phyloP scores from a whole-genome alignment of 495 filamentous ascomycete species.

The Astrocystis sublimbata region DNA sequence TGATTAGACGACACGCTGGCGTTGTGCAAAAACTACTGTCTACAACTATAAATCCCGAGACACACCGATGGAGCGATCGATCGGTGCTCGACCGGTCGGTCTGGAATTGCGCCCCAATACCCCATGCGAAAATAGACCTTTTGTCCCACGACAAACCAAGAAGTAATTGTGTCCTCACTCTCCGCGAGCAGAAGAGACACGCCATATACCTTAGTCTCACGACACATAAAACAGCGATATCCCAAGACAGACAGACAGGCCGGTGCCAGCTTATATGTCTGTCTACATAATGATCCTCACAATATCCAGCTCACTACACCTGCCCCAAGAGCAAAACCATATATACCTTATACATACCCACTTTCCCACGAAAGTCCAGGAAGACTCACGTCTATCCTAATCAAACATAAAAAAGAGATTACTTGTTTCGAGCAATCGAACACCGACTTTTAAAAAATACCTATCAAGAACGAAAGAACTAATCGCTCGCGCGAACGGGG shows the following conservation, averaged over 20 bases:
- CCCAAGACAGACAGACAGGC: background rate
- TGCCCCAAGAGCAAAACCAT: too few species aligned
- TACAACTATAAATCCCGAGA: slow-evolving; percentile 2
- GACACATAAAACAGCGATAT: slow-evolving; percentile 9
- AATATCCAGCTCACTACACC: background rate
- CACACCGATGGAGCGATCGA: too few species aligned
- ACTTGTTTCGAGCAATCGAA: slow-evolving; percentile 18
- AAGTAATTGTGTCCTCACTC: slow-evolving; percentile 5
- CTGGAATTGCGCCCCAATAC: background rate
- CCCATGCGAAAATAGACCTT: slow-evolving; percentile 11
- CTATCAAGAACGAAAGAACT: too few species aligned
- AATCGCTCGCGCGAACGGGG: slow-evolving; percentile 21
- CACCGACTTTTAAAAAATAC: background rate
- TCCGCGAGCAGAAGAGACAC: slow-evolving; percentile 2
- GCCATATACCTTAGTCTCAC: slow-evolving; percentile 6
- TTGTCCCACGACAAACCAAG: slow-evolving; percentile 17
- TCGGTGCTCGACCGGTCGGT: too few species aligned
- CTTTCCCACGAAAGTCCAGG: slow-evolving; percentile 11
- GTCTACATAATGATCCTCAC: slow-evolving; percentile 7
- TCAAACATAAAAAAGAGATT: background rate
- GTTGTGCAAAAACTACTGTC: background rate
- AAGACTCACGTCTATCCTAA: background rate
- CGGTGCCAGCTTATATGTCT: background rate
- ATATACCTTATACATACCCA: background rate
- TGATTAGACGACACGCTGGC: background rate